Base-by-base conservation (phyloP, 2,329 filamentous ascomycete genomes). In the Alternaria sp. region DNA sequence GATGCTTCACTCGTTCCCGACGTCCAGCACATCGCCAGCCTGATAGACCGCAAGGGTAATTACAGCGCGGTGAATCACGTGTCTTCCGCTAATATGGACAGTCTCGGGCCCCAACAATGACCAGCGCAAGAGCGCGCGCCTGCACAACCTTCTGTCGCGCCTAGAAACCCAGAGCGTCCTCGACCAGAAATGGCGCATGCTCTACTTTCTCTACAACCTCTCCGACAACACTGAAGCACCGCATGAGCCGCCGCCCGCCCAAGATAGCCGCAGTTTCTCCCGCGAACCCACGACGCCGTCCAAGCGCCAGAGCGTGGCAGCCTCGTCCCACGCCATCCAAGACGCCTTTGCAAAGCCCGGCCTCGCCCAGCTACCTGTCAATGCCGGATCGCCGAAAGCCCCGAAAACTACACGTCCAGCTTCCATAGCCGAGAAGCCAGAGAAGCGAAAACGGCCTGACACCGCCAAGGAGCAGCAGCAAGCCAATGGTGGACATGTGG, bases 161-260 rank as follows among this genome's bases (percentile, higher is more conserved):
- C 87, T 99, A 17, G 85, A 97, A 25, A 92, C 93, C n/a, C 89
- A 97, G 69, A 94, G 94, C 0, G 94, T 98, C 6, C 86, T 99
- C 47, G 91, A 92, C 74, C 92, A 97, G 80, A 99, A 99, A 86
- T 98, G 94, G 93, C 93, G 92, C 4, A 97, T 99, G 69, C 85
- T 99, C 19, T 96, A 96, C 78, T 89, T 99, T 45, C 87, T 99
- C 45, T 91, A 96, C 78, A 90, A 93, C 72, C 87, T 97, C 51
- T 89, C 92, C 65, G 91, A 94, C 74, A 88, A 75, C 9, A 65
- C 72, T 6, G 58, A 58, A 36, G 47, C 67, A 0, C 56, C 62
- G 0, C 47, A 40, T 1, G 70, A 72, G 8, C 61, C 54, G n/a
- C 46, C 49, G 4, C 54, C 57, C 1, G 50, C 64, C 1, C 68